Percentiles rank a stretch among this genome's conserved stretches.
Evolutionary conservation across 2,329 filamentous ascomycete genomes (phyloP).

Genomic region (Pyrenochaeta sp.): DNA sequence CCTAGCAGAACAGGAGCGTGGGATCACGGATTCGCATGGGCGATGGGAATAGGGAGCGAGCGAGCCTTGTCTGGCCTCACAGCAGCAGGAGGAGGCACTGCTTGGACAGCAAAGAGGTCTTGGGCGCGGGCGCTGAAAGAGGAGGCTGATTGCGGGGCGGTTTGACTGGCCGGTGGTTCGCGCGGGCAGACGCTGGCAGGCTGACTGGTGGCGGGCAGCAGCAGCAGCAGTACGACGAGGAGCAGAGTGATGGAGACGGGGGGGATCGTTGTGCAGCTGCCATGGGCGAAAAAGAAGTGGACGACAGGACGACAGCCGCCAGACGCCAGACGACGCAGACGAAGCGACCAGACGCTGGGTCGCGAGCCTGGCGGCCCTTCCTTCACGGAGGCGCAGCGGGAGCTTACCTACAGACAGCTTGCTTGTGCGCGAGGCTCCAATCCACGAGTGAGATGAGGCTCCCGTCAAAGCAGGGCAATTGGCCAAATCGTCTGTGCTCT

Average conservation of each 20-base stretch:
- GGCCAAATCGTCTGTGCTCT: slow-evolving; percentile 4
- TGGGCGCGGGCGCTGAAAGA: slow-evolving; percentile 15
- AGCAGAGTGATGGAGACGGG: neutral
- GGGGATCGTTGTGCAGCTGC: neutral
- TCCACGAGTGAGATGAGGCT: slow-evolving; percentile 22
- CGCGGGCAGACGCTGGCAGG: slow-evolving; percentile 11
- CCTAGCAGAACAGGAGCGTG: slow-evolving; percentile 18
- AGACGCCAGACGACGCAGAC: no score
- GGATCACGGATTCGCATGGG: slow-evolving; percentile 20
- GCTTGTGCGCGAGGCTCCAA: slow-evolving; percentile 17
- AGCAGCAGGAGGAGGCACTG: slow-evolving; percentile 9
- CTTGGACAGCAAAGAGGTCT: slow-evolving; percentile 2
- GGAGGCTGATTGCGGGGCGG: slow-evolving; percentile 30
- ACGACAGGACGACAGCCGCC: no score
- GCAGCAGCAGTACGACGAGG: neutral
- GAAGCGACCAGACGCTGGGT: neutral
- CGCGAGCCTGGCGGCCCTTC: slow-evolving; percentile 7
- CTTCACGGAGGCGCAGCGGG: slow-evolving; percentile 12
- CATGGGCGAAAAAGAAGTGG: slow-evolving; percentile 1
- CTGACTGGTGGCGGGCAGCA: neutral
- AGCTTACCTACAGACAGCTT: slow-evolving; percentile 17
- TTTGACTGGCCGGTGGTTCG: slow-evolving; percentile 12
- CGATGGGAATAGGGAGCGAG: slow-evolving; percentile 9
- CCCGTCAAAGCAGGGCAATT: slow-evolving; percentile 15
- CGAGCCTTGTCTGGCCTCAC: slow-evolving; percentile 12